These are phyloP conservation scores for Gaeumannomyces sp. DNA, from an alignment of 2,329 filamentous ascomycete species.

Conservation along the genomic window DNA sequence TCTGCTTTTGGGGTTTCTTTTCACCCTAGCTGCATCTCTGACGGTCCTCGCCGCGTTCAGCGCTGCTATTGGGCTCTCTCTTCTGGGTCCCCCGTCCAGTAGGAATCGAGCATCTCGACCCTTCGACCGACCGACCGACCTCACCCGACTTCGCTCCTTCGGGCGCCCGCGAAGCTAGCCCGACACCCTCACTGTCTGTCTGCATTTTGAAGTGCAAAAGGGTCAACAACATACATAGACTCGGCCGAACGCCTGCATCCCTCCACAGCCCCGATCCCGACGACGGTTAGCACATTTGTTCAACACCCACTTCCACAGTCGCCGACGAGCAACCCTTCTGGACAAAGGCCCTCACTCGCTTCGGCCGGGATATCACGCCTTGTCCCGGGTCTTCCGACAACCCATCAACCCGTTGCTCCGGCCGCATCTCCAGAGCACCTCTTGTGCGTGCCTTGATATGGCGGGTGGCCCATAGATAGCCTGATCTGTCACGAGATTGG, in stretches of 20 bases:
- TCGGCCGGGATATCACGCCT: too few species aligned
- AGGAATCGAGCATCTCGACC: not conserved
- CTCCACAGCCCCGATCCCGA: not conserved
- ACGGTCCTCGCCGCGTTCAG: slow-evolving; percentile 6
- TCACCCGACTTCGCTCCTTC: not conserved
- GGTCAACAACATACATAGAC: not conserved
- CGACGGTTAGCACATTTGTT: not conserved
- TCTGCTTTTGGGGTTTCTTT: not conserved
- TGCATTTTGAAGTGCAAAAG: not conserved
- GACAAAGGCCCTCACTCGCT: too few species aligned
- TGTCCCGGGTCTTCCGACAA: not conserved
- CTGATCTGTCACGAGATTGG: not conserved
- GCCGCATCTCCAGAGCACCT: not conserved
- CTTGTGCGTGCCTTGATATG: not conserved
- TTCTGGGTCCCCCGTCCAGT: not conserved
- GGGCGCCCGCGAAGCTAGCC: too few species aligned
- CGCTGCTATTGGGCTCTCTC: not conserved
- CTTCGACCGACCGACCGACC: not conserved
- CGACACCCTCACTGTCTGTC: too few species aligned
- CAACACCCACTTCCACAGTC: not conserved
- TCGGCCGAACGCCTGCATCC: too few species aligned
- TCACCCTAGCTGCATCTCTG: too few species aligned
- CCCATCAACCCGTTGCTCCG: too few species aligned
- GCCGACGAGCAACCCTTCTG: too few species aligned
- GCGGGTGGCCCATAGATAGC: not conserved